A percentile compares a stretch with the other conserved stretches of the same genome.
phyloP scores from a whole-genome alignment of 768 basidiomycete species.

The Amanita phalloides region DNA sequence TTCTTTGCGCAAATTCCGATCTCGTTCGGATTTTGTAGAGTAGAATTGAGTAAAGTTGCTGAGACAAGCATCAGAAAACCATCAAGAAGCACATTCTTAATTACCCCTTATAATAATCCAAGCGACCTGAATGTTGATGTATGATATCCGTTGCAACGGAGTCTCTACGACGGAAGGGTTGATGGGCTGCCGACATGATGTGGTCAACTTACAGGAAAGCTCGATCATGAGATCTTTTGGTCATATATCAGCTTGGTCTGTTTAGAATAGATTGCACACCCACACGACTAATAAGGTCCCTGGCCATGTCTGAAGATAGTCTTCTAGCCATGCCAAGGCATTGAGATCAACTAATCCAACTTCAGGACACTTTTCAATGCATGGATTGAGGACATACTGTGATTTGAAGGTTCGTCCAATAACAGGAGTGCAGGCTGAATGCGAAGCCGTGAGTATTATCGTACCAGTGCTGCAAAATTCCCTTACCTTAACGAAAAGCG shows the following conservation, averaged over 20 bases:
- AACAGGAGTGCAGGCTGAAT: slow-evolving; percentile 39
- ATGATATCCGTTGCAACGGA: slow-evolving; percentile 97
- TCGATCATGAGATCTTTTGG: slow-evolving; percentile 83
- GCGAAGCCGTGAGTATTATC: background rate
- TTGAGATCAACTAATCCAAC: slow-evolving; percentile 70
- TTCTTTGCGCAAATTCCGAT: slow-evolving; percentile 84
- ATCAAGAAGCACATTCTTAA: slow-evolving; percentile 5
- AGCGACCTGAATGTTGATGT: slow-evolving; percentile 85
- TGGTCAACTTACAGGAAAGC: slow-evolving; percentile 65
- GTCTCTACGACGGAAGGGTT: slow-evolving; percentile 39
- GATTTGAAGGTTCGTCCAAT: slow-evolving; percentile 94
- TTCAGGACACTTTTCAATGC: background rate
- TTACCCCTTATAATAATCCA: slow-evolving; percentile 97
- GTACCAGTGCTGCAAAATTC: background rate
- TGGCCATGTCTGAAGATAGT: slow-evolving; percentile 92
- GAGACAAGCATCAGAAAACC: slow-evolving; percentile 6
- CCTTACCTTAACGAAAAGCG: slow-evolving; percentile 85
- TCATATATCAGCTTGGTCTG: background rate
- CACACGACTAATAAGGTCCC: slow-evolving; percentile 90
- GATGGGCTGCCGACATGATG: background rate
- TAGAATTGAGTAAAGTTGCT: slow-evolving; percentile 99
- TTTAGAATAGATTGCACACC: slow-evolving; percentile 15
- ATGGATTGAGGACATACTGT: slow-evolving; percentile 43
- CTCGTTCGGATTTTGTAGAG: slow-evolving; percentile 93
- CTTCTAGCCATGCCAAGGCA: slow-evolving; percentile 95